These are phyloP conservation scores for Scolecobasidium constrictum DNA, from an alignment of 2,329 filamentous ascomycete species.

Conservation along the genomic window DNA sequence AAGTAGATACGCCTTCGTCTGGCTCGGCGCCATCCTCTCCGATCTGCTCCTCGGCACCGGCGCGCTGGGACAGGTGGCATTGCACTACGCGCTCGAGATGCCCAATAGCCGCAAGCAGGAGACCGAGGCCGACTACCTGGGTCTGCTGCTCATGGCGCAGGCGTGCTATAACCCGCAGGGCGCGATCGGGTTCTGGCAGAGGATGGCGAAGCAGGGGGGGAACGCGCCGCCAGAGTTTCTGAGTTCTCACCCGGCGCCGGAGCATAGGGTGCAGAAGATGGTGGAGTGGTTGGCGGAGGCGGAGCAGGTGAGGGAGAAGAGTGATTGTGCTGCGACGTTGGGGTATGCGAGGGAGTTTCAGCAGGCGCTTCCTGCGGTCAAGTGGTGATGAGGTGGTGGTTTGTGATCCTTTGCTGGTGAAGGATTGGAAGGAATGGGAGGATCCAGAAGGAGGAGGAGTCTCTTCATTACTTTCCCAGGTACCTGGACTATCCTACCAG, in stretches of 20 bases:
- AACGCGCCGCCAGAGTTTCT: slow-evolving; percentile 56
- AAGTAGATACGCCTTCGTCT: slow-evolving; percentile 31
- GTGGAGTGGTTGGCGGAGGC: slow-evolving; percentile 33
- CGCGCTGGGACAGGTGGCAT: slow-evolving; percentile 29
- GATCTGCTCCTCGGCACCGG: slow-evolving; percentile 31
- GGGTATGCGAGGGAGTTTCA: slow-evolving; percentile 2
- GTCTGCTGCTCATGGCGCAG: slow-evolving; percentile 70
- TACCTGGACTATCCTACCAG: too few relatives aligned
- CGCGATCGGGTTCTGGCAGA: slow-evolving; percentile 49
- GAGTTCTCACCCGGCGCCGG: slow-evolving; percentile 65
- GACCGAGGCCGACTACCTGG: slow-evolving; percentile 70
- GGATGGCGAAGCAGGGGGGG: slow-evolving; percentile 48
- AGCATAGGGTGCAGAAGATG: slow-evolving; percentile 55
- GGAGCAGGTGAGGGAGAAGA: slow-evolving; percentile 5
- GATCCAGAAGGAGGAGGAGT: too few relatives aligned
- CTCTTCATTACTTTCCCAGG: too few relatives aligned
- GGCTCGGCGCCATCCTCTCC: slow-evolving; percentile 25
- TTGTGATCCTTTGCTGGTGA: too few relatives aligned
- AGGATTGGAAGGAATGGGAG: too few relatives aligned
- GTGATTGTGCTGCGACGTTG: slow-evolving; percentile 3
- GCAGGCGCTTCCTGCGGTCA: background rate
- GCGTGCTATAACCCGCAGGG: slow-evolving; percentile 63
- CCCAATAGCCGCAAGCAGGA: slow-evolving; percentile 64
- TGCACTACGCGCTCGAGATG: slow-evolving; percentile 53
- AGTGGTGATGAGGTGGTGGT: too few relatives aligned